A percentile compares a stretch with the other conserved stretches of the same genome.
Evolutionary conservation across 78 protist species (phyloP).

Genomic region (Anaeramoeba flamelloides): DNA sequence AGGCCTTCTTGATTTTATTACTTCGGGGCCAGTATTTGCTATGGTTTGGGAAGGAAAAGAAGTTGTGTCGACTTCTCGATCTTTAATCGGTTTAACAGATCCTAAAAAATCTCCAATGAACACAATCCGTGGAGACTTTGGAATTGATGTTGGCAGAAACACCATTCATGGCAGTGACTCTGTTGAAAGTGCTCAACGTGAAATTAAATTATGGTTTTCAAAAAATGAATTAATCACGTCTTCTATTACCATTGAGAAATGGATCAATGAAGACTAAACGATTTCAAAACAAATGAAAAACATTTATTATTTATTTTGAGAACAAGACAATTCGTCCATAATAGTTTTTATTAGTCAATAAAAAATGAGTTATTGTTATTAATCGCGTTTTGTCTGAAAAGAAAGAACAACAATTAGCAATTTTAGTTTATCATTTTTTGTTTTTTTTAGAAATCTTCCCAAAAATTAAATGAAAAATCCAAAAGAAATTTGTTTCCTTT

Average conservation of each 20-base stretch:
- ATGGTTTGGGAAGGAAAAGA: slow-evolving; percentile 50
- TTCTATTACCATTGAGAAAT: background rate
- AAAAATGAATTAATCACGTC: slow-evolving; percentile 14
- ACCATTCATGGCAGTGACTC: slow-evolving; percentile 61
- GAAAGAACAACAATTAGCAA: too few relatives aligned
- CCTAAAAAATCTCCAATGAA: slow-evolving; percentile 50
- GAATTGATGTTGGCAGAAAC: slow-evolving; percentile 43
- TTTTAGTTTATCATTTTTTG: too few relatives aligned
- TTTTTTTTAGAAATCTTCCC: too few relatives aligned
- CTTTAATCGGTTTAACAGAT: slow-evolving; percentile 60
- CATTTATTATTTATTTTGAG: too few relatives aligned
- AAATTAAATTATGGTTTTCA: slow-evolving; percentile 57
- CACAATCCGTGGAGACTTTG: slow-evolving; percentile 65
- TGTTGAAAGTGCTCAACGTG: slow-evolving; percentile 49
- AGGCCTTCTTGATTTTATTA: slow-evolving; percentile 35
- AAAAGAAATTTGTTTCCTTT: too few relatives aligned
- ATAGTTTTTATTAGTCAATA: too few relatives aligned
- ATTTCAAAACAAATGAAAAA: too few relatives aligned
- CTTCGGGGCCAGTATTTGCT: slow-evolving; percentile 70
- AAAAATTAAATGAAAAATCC: too few relatives aligned
- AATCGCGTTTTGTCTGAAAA: too few relatives aligned
- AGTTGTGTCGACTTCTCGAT: slow-evolving; percentile 26
- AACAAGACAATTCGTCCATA: too few relatives aligned
- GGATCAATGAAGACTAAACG: background rate
- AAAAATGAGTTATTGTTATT: too few relatives aligned